Percentiles rank a stretch among this genome's conserved stretches.
Evolutionary conservation across 192 early-diverging fungal genomes (phyloP).

Genomic region (Obelidium mucronatum): DNA sequence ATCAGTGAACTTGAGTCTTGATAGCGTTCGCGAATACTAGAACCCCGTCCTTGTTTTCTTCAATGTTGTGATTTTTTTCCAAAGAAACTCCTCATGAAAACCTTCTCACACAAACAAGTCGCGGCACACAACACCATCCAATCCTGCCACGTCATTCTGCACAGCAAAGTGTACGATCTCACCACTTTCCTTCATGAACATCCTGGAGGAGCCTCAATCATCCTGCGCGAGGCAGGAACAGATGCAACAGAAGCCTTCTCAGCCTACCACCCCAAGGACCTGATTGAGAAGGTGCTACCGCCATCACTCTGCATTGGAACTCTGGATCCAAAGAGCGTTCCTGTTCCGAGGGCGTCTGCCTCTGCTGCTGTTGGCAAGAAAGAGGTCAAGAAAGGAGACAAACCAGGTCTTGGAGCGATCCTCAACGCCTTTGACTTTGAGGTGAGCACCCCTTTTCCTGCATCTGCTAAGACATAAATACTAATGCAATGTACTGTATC

Average conservation of each 20-base stretch:
- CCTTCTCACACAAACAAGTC: background rate
- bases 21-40: too few species aligned
- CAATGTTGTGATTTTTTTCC: too few species aligned
- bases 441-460: conserved; percentile 5
- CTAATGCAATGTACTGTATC: background rate
- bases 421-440: conserved; percentile 81
- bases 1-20: too few species aligned
- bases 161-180: conserved; percentile 57
- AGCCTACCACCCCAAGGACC: conserved; percentile 71
- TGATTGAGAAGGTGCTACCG: conserved; percentile 60
- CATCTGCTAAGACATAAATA: background rate
- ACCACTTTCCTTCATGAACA: conserved; percentile 57
- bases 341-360: conserved; percentile 2
- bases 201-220: conserved; percentile 58
- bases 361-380: conserved; percentile 30
- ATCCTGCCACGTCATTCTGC: conserved; percentile 40
- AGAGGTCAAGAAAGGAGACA: conserved; percentile 29
- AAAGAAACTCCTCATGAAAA: too few species aligned
- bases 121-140: conserved; percentile 8
- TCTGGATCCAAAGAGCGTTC: conserved; percentile 50
- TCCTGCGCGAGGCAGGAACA: conserved; percentile 72
- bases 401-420: conserved; percentile 64
- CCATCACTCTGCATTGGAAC: conserved; percentile 61
- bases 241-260: conserved; percentile 74
- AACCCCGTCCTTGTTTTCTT: too few species aligned